phyloP scores from a whole-genome alignment of 179 eudicot genomes.

The Actinidia arguta region DNA sequence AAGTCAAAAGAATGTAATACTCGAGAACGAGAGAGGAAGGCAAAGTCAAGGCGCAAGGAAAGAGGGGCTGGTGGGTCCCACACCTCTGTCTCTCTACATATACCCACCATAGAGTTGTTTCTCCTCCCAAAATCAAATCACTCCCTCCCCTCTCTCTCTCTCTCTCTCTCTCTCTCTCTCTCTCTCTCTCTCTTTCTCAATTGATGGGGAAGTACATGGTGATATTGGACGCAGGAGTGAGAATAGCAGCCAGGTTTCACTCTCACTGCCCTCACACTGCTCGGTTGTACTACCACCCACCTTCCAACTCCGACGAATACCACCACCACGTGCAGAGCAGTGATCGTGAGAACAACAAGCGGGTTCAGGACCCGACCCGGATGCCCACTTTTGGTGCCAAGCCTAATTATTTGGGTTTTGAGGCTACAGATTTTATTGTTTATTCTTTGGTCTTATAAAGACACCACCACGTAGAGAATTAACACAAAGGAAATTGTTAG shows the following conservation, averaged over 20 bases:
- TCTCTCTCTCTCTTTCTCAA: background rate
- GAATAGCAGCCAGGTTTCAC: constrained; percentile 69
- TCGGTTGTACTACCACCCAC: constrained; percentile 86
- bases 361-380: constrained; percentile 18
- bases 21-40: no score
- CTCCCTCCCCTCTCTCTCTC: no score
- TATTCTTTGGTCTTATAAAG: background rate
- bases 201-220: constrained; percentile 68
- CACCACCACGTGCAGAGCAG: constrained; percentile 13
- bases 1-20: no score
- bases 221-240: constrained; percentile 62
- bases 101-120: no score
- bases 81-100: no score
- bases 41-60: no score
- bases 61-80: no score
- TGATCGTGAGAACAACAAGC: background rate
- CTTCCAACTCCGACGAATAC: constrained; percentile 33
- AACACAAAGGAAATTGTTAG: no score
- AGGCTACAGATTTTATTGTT: constrained; percentile 11
- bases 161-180: no score
- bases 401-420: background rate
- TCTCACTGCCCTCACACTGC: constrained; percentile 92
- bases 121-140: no score
- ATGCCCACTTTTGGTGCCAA: constrained; percentile 6
- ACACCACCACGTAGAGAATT: background rate